These are phyloP conservation scores for Diatrype stigma DNA, from an alignment of 2,329 filamentous ascomycete species.

Conservation along the genomic window DNA sequence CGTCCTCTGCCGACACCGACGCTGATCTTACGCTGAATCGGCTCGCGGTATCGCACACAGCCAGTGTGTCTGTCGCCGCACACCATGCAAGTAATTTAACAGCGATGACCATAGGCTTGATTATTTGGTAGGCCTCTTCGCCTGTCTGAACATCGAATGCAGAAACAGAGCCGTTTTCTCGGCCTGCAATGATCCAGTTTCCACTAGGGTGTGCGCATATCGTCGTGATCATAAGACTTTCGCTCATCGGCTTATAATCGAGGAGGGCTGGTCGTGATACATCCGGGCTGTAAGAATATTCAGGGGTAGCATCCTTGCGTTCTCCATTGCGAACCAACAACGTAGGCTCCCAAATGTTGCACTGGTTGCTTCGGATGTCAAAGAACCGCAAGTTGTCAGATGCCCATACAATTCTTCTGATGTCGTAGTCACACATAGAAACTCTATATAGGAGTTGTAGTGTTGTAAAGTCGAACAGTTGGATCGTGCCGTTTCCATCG, in stretches of 20 bases:
- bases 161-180: slow-evolving; percentile 13
- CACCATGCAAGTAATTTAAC: not conserved
- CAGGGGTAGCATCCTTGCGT: slow-evolving; percentile 8
- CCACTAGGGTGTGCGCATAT: not conserved
- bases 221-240: not conserved
- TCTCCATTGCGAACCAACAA: slow-evolving; percentile 13
- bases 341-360: slow-evolving; percentile 18
- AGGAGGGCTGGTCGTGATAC: not conserved
- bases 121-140: slow-evolving; percentile 6
- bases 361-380: slow-evolving; percentile 13
- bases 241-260: not conserved
- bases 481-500: slow-evolving; percentile 19
- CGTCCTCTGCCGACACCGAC: not conserved
- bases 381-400: slow-evolving; percentile 15
- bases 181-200: slow-evolving; percentile 8
- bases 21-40: not conserved
- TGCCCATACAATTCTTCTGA: slow-evolving; percentile 15
- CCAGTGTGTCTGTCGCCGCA: not conserved
- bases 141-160: slow-evolving; percentile 11
- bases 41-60: not conserved
- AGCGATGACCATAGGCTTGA: too few species aligned
- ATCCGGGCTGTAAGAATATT: slow-evolving; percentile 5
- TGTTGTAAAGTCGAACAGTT: slow-evolving; percentile 22
- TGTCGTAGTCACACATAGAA: not conserved
- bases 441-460: slow-evolving; percentile 12